Percentiles rank a stretch among this genome's conserved stretches.
Evolutionary conservation across 371 early-diverging fungal genomes (phyloP).

Genomic region (Mortierella sp.): DNA sequence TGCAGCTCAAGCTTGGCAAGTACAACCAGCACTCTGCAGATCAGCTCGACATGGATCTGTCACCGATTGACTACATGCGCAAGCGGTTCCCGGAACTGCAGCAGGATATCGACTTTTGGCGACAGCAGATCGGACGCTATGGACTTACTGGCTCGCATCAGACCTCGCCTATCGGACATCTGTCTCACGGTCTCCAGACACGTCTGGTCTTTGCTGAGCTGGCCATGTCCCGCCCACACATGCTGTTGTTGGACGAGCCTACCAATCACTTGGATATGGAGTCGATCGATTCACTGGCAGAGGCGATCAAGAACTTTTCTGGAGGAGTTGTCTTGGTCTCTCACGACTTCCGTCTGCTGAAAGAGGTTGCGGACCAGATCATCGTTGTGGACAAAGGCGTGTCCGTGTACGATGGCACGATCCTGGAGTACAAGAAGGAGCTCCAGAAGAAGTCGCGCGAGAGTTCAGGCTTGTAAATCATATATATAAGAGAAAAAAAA

Average conservation of each 20-base stretch:
- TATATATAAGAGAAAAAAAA: neutral
- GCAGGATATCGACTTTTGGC: constrained; percentile 87
- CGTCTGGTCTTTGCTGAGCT: constrained; percentile 97
- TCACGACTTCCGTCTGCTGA: constrained; percentile 99
- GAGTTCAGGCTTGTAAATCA: neutral
- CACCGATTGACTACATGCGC: constrained; percentile 95
- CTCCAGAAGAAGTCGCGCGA: constrained; percentile 68
- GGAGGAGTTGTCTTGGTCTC: constrained; percentile 99
- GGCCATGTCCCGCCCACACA: constrained; percentile 89
- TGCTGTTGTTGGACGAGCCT: constrained; percentile 99
- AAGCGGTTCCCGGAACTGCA: constrained; percentile 82
- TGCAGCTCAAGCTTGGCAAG: constrained; percentile 93
- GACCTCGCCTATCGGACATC: constrained; percentile 86
- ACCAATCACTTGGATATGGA: constrained; percentile 94
- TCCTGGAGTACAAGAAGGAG: constrained; percentile 77
- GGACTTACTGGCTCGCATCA: constrained; percentile 95
- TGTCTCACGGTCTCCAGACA: constrained; percentile 96
- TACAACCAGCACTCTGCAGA: constrained; percentile 99
- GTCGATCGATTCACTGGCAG: constrained; percentile 96
- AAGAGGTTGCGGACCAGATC: constrained; percentile 95
- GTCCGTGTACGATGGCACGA: constrained; percentile 78
- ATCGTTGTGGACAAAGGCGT: constrained; percentile 93
- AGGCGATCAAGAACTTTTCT: constrained; percentile 93
- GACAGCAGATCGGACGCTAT: constrained; percentile 91
- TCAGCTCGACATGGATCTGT: constrained; percentile 88